These are phyloP conservation scores for Chrysoporthe cubensis DNA, from an alignment of 2,329 filamentous ascomycete species.

Conservation along the genomic window DNA sequence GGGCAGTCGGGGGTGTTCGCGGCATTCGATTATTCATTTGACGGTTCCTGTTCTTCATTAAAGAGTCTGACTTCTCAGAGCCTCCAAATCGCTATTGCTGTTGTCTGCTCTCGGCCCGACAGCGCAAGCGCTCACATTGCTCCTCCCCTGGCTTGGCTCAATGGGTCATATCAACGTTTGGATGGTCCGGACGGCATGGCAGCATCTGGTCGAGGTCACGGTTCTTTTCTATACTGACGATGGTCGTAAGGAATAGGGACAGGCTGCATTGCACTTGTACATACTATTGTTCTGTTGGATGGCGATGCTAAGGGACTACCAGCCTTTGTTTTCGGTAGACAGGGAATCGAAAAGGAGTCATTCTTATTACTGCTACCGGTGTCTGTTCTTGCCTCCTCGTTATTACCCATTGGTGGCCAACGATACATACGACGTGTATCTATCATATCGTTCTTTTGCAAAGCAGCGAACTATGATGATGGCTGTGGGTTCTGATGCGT, in stretches of 20 bases:
- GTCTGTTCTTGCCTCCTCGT: not conserved
- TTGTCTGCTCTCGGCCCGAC: slow-evolving; percentile 10
- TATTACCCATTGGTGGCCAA: not conserved
- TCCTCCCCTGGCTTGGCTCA: slow-evolving; percentile 27
- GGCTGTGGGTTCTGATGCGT: not conserved
- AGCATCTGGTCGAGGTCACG: slow-evolving; percentile 23
- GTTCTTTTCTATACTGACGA: slow-evolving; percentile 25
- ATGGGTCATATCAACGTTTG: slow-evolving; percentile 21
- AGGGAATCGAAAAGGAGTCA: slow-evolving; percentile 27
- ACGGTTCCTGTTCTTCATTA: slow-evolving; percentile 19
- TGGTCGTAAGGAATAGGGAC: slow-evolving; percentile 18
- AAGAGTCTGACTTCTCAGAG: slow-evolving; percentile 14
- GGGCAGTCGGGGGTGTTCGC: slow-evolving; percentile 20
- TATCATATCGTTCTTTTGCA: not conserved
- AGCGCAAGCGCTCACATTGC: slow-evolving; percentile 19
- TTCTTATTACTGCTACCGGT: slow-evolving; percentile 13
- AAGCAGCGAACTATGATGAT: not conserved
- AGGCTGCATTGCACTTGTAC: slow-evolving; percentile 28
- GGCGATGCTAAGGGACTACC: slow-evolving; percentile 14
- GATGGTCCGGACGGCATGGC: slow-evolving; percentile 26
- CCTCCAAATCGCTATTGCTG: slow-evolving; percentile 25
- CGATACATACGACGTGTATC: not conserved
- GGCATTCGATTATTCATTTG: slow-evolving; percentile 19
- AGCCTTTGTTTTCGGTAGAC: slow-evolving; percentile 27
- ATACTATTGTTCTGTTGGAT: slow-evolving; percentile 29